Conservation (phyloP, 306 rosid species). For the Trifolium dubium region DNA sequence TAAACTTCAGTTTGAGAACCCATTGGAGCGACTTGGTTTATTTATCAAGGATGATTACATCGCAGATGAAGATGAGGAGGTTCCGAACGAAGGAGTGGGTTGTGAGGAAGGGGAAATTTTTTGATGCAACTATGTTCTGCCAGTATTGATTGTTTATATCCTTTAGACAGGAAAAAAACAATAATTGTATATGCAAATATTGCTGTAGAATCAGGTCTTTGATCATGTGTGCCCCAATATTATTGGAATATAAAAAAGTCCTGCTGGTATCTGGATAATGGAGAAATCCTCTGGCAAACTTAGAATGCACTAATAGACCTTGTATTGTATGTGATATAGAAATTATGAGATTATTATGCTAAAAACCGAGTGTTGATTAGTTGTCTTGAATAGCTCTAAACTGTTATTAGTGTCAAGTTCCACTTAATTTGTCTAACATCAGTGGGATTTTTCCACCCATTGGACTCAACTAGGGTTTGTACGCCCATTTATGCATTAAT, state of each 20-base stretch:
- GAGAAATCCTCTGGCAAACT: not conserved
- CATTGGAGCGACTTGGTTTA: slow-evolving; percentile 80
- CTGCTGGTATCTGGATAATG: not conserved
- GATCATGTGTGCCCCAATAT: slow-evolving; percentile 15
- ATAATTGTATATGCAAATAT: slow-evolving; percentile 45
- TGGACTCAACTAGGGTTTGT: too few species aligned
- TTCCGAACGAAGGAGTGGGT: slow-evolving; percentile 36
- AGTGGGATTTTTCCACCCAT: not conserved
- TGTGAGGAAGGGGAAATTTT: slow-evolving; percentile 77
- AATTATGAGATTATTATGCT: slow-evolving; percentile 9
- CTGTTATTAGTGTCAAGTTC: not conserved
- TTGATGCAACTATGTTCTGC: slow-evolving; percentile 32
- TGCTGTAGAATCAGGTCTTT: slow-evolving; percentile 24
- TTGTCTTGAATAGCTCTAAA: not conserved
- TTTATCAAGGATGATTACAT: slow-evolving; percentile 68
- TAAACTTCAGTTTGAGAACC: slow-evolving; percentile 49
- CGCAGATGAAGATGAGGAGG: slow-evolving; percentile 63
- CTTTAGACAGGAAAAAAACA: slow-evolving; percentile 35
- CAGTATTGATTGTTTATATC: slow-evolving; percentile 43
- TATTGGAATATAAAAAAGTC: slow-evolving; percentile 2
- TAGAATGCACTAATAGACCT: not conserved
- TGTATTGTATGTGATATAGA: slow-evolving; percentile 5
- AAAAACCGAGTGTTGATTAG: not conserved
- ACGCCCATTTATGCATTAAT: too few species aligned
- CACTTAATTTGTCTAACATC: not conserved